A percentile compares a stretch with the other conserved stretches of the same genome.
phyloP scores from a whole-genome alignment of 75 land plant species.

The Picea glauca region DNA sequence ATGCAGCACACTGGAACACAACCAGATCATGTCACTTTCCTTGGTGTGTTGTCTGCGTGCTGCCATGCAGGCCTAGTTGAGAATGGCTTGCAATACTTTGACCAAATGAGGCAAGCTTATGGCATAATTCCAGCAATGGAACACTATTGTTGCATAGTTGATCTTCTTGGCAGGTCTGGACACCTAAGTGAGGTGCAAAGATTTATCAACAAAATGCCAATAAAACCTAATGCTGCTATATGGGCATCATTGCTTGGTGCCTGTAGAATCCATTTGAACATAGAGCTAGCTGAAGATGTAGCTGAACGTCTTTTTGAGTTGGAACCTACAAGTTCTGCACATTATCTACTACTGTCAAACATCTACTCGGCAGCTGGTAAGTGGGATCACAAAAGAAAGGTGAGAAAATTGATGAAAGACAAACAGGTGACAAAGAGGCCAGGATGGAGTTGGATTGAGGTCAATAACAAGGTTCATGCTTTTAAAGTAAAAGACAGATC shows the following conservation, averaged over 20 bases:
- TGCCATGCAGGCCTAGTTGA: constrained; percentile 38
- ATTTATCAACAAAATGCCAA: constrained; percentile 6
- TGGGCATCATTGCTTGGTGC: constrained; percentile 50
- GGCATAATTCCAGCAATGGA: constrained; percentile 19
- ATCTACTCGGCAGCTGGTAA: constrained; percentile 23
- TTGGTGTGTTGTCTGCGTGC: constrained; percentile 40
- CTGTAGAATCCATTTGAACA: constrained; percentile 36
- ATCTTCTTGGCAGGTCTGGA: constrained; percentile 37
- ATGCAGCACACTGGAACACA: constrained; percentile 25
- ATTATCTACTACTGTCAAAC: constrained; percentile 28
- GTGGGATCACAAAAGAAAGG: constrained; percentile 15
- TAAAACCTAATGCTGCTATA: constrained; percentile 19
- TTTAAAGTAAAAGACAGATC: constrained; percentile 46
- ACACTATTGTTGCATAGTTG: constrained; percentile 40
- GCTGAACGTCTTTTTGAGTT: constrained; percentile 15
- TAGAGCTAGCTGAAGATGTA: constrained; percentile 28
- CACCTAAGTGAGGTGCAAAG: constrained; percentile 25
- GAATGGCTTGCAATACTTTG: constrained; percentile 25
- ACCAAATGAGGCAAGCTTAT: constrained; percentile 25
- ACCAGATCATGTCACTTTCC: constrained; percentile 32
- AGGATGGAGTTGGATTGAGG: constrained; percentile 46
- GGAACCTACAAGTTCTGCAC: constrained; percentile 18
- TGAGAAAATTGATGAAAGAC: constrained; percentile 32
- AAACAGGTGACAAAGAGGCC: constrained; percentile 29
- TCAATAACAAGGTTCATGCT: constrained; percentile 22